Evolutionary conservation across 2,329 filamentous ascomycete genomes (phyloP), one percentile per base, ranked within the genome.

Genomic region (Colletotrichum brevisporum): DNA sequence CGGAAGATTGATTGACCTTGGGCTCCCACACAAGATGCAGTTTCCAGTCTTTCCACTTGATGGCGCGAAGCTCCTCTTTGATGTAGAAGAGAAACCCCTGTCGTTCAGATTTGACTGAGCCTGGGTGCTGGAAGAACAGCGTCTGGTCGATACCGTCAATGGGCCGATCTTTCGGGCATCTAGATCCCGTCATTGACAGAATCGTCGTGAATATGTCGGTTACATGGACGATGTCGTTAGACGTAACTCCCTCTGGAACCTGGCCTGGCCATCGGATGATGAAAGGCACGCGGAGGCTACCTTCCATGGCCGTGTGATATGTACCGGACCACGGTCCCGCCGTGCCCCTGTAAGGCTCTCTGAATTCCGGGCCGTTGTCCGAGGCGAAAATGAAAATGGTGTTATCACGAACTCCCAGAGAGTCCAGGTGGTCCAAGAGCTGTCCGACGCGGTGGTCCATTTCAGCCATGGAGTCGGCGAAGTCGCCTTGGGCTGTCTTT

Each of bases 31-130:
- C 71, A 0, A 77, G 24, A 41, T 80, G 78, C 1, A 80, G 71
- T 48, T 79, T 80, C 78, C 77, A 80, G 47, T 80, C 76, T 21
- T 68, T 72, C 78, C 78, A 80, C 43, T 79, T 80, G 12, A 80
- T 73, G 1, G 77, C 77, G 0, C 77, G 73, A 15, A 80, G 53
- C n/a, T 79, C 75, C 1, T 79, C 75, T 27, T 80, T 79, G 59
- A 79, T 78, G 27, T 79, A 80, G 47, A 80, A 80, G 0, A 76
- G 65, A 39, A 80, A 78, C 0, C 78, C 78, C 1, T 73, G 62
- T 5, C 77, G 65, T 2, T 63, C 56, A 0, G 76, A 75, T 5
- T 73, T 75, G 0, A 41, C 55, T 0, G 57, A 31, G 31, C 12
- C 26, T 13, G 77, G 78, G 2, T 74, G 54, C 4, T 66, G 45